Conservation (phyloP, 495 filamentous ascomycete species). For the Aspergillus indologenus region DNA sequence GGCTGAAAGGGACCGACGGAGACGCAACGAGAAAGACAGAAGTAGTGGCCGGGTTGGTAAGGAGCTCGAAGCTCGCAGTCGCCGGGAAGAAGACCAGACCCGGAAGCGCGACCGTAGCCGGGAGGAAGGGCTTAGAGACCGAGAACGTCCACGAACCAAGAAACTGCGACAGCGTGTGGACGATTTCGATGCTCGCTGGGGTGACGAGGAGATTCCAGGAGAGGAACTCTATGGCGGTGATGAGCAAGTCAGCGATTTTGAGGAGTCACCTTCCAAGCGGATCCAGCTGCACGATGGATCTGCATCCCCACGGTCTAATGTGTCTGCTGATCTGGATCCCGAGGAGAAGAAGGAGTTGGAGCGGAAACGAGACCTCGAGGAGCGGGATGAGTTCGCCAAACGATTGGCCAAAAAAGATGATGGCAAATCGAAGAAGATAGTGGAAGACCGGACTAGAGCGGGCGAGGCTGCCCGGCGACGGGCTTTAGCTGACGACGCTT, state of each 20-base stretch:
- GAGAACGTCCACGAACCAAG: constrained; percentile 49
- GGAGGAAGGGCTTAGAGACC: constrained; percentile 32
- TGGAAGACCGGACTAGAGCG: constrained; percentile 62
- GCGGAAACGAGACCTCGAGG: constrained; percentile 61
- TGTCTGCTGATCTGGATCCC: constrained; percentile 57
- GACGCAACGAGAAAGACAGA: constrained; percentile 47
- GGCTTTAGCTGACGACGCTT: constrained; percentile 62
- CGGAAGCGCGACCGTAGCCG: constrained; percentile 45
- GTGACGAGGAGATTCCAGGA: constrained; percentile 64
- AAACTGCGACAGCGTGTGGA: constrained; percentile 53
- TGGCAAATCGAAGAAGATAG: constrained; percentile 68
- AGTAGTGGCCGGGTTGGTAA: constrained; percentile 36
- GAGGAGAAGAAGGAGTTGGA: constrained; percentile 54
- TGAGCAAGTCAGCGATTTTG: constrained; percentile 36
- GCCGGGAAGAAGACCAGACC: constrained; percentile 34
- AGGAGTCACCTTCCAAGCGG: constrained; percentile 56
- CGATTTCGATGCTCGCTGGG: constrained; percentile 75
- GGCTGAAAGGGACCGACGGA: constrained; percentile 43
- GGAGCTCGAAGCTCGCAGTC: constrained; percentile 30
- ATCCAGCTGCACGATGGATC: constrained; percentile 55
- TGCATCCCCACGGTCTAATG: constrained; percentile 42
- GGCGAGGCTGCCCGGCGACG: constrained; percentile 57
- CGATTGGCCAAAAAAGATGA: constrained; percentile 68
- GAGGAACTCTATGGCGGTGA: constrained; percentile 38
- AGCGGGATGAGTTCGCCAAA: constrained; percentile 72